Evolutionary conservation across 2,329 filamentous ascomycete species (phyloP).

Genomic region (Thermoascus crustaceus): DNA sequence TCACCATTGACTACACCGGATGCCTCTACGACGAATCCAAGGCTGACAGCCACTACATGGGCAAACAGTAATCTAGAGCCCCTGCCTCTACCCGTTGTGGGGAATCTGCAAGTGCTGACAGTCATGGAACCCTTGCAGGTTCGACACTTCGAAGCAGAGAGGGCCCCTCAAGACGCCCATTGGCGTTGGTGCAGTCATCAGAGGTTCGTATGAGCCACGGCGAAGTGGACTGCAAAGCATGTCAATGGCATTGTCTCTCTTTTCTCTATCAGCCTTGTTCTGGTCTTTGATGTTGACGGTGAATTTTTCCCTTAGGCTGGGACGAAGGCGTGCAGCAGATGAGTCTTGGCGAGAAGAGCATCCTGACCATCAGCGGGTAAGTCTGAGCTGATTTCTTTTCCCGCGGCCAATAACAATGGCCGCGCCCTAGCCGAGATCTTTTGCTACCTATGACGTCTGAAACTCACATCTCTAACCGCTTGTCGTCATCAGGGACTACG

Average conservation of each 20-base stretch:
- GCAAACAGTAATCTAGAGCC: slow-evolving; percentile 51
- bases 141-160: slow-evolving; percentile 71
- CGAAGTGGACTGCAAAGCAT: no score
- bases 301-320: no score
- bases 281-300: no score
- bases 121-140: slow-evolving; percentile 55
- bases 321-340: slow-evolving; percentile 79
- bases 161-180: slow-evolving; percentile 71
- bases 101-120: slow-evolving; percentile 6
- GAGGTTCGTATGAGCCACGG: slow-evolving; percentile 62
- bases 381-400: slow-evolving; percentile 20
- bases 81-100: slow-evolving; percentile 23
- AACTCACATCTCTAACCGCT: slow-evolving; percentile 6
- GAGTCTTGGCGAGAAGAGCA: slow-evolving; percentile 85
- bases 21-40: slow-evolving; percentile 63
- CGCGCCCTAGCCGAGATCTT: not conserved
- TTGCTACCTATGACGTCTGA: slow-evolving; percentile 1
- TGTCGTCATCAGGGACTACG: slow-evolving; percentile 17
- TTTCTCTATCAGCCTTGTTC: slow-evolving; percentile 22
- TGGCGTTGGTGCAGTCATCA: slow-evolving; percentile 77
- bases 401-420: no score
- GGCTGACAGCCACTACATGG: slow-evolving; percentile 55
- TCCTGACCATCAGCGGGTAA: slow-evolving; percentile 71
- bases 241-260: not conserved
- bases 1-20: slow-evolving; percentile 87